Percentiles rank a stretch among this genome's conserved stretches.
phyloP scores from a whole-genome alignment of 2,329 filamentous ascomycete genomes.

The Microcyclospora pomicola region DNA sequence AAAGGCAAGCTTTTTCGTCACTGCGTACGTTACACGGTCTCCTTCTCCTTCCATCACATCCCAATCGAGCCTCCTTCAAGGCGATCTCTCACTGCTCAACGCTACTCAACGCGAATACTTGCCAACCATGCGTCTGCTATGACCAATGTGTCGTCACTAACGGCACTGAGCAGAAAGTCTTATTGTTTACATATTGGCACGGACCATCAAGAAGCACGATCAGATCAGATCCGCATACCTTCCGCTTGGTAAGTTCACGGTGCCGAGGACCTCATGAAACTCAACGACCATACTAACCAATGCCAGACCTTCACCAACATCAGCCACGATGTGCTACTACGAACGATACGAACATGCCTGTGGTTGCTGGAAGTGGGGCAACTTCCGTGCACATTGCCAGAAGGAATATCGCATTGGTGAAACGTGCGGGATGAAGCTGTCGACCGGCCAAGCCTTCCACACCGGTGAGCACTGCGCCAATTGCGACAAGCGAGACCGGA shows the following conservation, averaged over 20 bases:
- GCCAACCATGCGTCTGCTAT: too few relatives aligned
- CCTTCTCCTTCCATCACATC: background rate
- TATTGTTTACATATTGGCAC: background rate
- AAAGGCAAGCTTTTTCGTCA: background rate
- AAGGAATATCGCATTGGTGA: constrained; percentile 93
- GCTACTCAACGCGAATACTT: background rate
- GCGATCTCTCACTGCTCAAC: background rate
- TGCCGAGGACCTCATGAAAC: background rate
- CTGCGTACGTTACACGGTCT: constrained; percentile 5
- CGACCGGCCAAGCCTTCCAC: too few relatives aligned
- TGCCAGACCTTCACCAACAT: constrained; percentile 18
- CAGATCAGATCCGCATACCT: background rate
- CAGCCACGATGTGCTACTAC: constrained; percentile 73
- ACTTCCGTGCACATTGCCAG: constrained; percentile 83
- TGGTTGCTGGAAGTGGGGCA: constrained; percentile 88
- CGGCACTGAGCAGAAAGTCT: too few relatives aligned
- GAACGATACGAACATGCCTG: constrained; percentile 76
- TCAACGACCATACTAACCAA: constrained; percentile 5
- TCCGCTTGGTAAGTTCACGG: too few relatives aligned
- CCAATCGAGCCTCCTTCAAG: too few relatives aligned
- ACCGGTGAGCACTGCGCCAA: too few relatives aligned
- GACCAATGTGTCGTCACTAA: too few relatives aligned
- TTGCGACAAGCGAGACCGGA: constrained; percentile 60
- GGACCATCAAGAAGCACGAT: constrained; percentile 1
- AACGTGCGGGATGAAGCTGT: constrained; percentile 73